Evolutionary conservation across 2,329 filamentous ascomycete species (phyloP).

Genomic region (Trichothecium sympodiale): DNA sequence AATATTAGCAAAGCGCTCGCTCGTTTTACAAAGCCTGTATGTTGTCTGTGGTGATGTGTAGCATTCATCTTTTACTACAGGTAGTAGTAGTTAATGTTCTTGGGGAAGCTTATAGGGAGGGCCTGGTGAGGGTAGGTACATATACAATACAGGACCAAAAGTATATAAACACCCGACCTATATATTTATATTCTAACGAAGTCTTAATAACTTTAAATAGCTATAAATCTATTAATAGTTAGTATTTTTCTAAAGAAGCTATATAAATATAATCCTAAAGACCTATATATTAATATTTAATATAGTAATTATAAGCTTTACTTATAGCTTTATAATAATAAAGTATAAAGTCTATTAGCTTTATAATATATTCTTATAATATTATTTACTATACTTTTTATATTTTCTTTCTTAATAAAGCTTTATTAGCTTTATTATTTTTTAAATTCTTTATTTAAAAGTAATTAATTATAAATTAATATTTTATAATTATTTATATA

Average conservation of each 20-base stretch:
- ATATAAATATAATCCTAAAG: background rate
- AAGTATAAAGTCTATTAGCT: background rate
- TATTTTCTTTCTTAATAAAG: conserved; percentile 1
- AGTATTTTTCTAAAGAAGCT: background rate
- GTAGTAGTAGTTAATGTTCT: too few species aligned
- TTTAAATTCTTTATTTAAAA: background rate
- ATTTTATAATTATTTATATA: background rate
- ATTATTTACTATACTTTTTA: background rate
- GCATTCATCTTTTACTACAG: too few species aligned
- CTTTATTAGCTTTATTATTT: background rate
- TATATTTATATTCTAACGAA: too few species aligned
- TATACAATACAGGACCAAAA: too few species aligned
- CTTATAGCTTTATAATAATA: background rate
- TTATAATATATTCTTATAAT: conserved; percentile 1
- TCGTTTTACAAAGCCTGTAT: background rate
- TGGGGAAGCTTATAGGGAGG: too few species aligned
- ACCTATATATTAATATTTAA: background rate
- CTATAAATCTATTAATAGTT: background rate
- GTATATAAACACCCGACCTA: too few species aligned
- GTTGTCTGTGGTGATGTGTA: background rate
- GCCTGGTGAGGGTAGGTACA: too few species aligned
- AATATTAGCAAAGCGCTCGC: background rate
- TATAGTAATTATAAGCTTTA: background rate
- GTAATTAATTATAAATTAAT: background rate
- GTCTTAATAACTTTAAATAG: conserved; percentile 1